These are phyloP conservation scores for Neonectria punicea DNA, from an alignment of 2,329 filamentous ascomycete genomes.

Conservation along the genomic window DNA sequence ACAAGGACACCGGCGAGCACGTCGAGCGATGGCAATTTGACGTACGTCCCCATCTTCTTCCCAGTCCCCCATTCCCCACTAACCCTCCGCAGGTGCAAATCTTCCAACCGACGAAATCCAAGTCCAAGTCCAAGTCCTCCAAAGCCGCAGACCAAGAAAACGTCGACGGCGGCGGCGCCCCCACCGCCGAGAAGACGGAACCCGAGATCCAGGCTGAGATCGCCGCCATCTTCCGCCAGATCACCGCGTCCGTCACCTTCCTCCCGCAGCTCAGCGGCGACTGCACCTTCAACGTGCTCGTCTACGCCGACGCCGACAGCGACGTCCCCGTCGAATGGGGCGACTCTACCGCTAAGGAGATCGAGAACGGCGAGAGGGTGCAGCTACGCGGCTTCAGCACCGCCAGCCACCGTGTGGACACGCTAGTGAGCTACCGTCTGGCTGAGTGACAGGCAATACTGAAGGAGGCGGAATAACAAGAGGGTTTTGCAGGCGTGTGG, in stretches of 20 bases:
- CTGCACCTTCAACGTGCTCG: slow-evolving; percentile 98
- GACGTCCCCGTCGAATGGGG: slow-evolving; percentile 99
- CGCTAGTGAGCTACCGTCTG: slow-evolving; percentile 89
- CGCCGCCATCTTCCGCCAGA: slow-evolving; percentile 95
- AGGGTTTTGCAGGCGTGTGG: background rate
- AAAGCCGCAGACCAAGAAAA: slow-evolving; percentile 77
- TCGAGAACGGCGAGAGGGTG: slow-evolving; percentile 92
- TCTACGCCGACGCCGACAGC: slow-evolving; percentile 96
- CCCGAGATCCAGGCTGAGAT: slow-evolving; percentile 95
- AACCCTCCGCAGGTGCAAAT: slow-evolving; percentile 50
- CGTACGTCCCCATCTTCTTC: slow-evolving; percentile 58
- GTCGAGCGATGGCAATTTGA: slow-evolving; percentile 99
- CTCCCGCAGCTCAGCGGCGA: slow-evolving; percentile 88
- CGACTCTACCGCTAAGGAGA: slow-evolving; percentile 97
- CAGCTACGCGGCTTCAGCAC: slow-evolving; percentile 97
- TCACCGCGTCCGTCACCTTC: slow-evolving; percentile 97
- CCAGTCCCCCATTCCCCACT: slow-evolving; percentile 1
- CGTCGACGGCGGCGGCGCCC: slow-evolving; percentile 52
- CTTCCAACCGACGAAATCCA: slow-evolving; percentile 51
- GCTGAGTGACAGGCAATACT: slow-evolving; percentile 24
- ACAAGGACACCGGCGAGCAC: slow-evolving; percentile 96
- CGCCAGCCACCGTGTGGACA: slow-evolving; percentile 92
- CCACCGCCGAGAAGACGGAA: slow-evolving; percentile 79
- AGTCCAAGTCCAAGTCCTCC: slow-evolving; percentile 59
- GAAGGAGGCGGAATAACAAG: no score